These are phyloP conservation scores for Fusarium palustre DNA, from an alignment of 2,329 filamentous ascomycete species.

Conservation along the genomic window DNA sequence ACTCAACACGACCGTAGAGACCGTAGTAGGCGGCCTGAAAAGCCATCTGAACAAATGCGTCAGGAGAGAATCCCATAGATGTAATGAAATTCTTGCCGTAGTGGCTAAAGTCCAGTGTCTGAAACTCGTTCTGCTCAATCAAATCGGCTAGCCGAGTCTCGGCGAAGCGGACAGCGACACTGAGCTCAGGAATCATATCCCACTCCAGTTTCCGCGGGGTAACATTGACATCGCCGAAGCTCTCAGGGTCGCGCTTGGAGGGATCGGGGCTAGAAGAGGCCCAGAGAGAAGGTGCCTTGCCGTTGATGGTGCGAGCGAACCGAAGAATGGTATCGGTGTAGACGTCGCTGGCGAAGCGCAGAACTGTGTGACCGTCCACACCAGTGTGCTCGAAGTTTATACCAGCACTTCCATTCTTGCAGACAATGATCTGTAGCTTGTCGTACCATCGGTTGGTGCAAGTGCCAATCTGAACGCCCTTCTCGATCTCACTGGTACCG, in stretches of 20 bases:
- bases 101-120: constrained; percentile 86
- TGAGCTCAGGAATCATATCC: constrained; percentile 94
- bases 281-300: constrained; percentile 91
- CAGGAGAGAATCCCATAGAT: constrained; percentile 94
- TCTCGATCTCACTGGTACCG: constrained; percentile 90
- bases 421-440: constrained; percentile 98
- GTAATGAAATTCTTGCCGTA: constrained; percentile 99
- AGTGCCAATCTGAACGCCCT: constrained; percentile 94
- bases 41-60: constrained; percentile 98
- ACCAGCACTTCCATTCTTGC: constrained; percentile 96
- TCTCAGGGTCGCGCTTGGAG: constrained; percentile 88
- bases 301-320: constrained; percentile 95
- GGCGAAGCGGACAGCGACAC: constrained; percentile 91
- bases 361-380: constrained; percentile 95
- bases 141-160: constrained; percentile 94
- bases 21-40: constrained; percentile 99
- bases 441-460: constrained; percentile 99
- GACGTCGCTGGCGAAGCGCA: constrained; percentile 94
- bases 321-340: constrained; percentile 98
- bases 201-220: constrained; percentile 97
- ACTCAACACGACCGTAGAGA: constrained; percentile 92
- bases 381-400: constrained; percentile 99
- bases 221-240: constrained; percentile 92
- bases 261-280: constrained; percentile 91
- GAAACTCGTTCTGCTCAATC: constrained; percentile 96